Evolutionary conservation across 1,139 yeast genomes (phyloP), one percentile per base, ranked within the genome.

Genomic region (Pneumocystis canis): DNA sequence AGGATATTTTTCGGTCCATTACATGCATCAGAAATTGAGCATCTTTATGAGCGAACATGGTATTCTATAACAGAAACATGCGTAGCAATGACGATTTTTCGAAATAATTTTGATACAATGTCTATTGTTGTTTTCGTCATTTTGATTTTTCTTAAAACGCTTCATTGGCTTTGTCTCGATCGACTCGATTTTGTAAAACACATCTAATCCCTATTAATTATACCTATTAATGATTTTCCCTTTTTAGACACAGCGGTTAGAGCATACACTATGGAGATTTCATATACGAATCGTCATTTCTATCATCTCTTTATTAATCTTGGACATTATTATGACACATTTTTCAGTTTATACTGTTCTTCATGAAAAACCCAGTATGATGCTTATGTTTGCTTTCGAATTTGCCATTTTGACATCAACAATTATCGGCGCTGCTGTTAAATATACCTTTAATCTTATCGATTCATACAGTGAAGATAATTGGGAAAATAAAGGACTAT

Each of bases 21-120:
- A 63, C 77, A 96, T 63, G 75, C 84, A 37, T 78, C 87, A 59
- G 98, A 92, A 71, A 75, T 81, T 60, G 96, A 90, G 69, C 89
- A 86, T 70, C 76, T 90, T 30, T 79, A 84, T 66, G 95, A 88
- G 68, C 75, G 82, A 63, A 75, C 83, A 14, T 81, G 86, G 75
- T 78, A 83, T 66, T 86, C 95, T 0, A 73, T 87, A 25, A 77
- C 88, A 60, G 85, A 82, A 69, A 77, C 86, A 60, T 74, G 88
- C 60, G 77, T 88, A 72, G 82, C 86, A 58, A 76, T 86, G 63
- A 82, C 89, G 2, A 80, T 80, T 70, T 82, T 82, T 76, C 74
- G 78, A 53, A 80, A 78, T 62, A 86, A 82, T 66, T 80, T 81
- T 65, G 82, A 82, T 66, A 71, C 85, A 31, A 74, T 84, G 41